Conservation (phyloP, 73 alveolate genomes). For the Tetrahymena malaccensis region DNA sequence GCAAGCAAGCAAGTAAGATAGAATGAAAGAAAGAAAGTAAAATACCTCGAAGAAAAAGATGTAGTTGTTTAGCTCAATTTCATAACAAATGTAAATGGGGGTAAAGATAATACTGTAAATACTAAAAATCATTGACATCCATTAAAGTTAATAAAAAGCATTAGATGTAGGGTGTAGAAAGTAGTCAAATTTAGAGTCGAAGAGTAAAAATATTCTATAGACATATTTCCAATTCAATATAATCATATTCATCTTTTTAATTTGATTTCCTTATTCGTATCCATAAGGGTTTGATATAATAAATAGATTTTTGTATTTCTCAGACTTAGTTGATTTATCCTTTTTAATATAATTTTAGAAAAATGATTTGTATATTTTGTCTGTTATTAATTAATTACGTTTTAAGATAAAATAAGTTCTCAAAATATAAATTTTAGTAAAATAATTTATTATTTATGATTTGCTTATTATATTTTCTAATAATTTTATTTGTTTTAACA, state of each 20-base stretch:
- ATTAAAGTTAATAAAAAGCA: neutral
- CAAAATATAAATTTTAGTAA: too few species aligned
- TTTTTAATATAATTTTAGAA: neutral
- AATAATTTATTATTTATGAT: too few species aligned
- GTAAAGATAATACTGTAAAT: neutral
- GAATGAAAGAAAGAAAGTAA: too few species aligned
- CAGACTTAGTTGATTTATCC: neutral
- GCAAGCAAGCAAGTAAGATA: too few species aligned
- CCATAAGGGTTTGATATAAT: neutral
- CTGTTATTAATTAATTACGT: too few species aligned
- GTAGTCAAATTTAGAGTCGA: neutral
- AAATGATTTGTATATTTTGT: too few species aligned
- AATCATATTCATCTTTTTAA: neutral
- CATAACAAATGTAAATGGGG: neutral
- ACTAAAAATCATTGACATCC: neutral
- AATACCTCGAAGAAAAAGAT: neutral
- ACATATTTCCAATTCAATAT: neutral
- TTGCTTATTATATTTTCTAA: too few species aligned
- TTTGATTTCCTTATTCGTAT: neutral
- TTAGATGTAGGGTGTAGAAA: neutral
- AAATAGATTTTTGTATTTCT: neutral
- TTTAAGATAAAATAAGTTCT: too few species aligned
- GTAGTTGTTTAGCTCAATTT: neutral
- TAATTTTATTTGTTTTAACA: too few species aligned
- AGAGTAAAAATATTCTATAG: neutral